phyloP scores from a whole-genome alignment of 768 basidiomycete species.

The Serendipita sp. region DNA sequence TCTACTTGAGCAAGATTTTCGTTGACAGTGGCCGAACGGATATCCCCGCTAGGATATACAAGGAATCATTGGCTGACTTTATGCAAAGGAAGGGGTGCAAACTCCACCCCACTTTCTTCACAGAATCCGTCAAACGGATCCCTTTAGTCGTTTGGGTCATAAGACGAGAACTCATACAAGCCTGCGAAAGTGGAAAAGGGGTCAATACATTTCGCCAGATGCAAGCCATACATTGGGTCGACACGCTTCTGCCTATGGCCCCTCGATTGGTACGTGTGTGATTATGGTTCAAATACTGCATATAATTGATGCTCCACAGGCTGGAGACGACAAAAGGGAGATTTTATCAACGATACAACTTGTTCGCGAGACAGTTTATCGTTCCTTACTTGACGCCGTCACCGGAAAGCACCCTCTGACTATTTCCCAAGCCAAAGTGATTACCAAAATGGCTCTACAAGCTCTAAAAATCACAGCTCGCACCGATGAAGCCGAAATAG shows the following conservation, averaged over 20 bases:
- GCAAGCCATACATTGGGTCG: slow-evolving; percentile 59
- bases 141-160: slow-evolving; percentile 49
- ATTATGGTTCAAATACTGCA: not conserved
- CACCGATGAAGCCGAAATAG: slow-evolving; percentile 19
- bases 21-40: slow-evolving; percentile 23
- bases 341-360: slow-evolving; percentile 32
- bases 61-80: slow-evolving; percentile 54
- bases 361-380: slow-evolving; percentile 34
- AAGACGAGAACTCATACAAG: slow-evolving; percentile 38
- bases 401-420: slow-evolving; percentile 31
- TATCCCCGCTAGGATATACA: slow-evolving; percentile 38
- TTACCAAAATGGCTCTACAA: slow-evolving; percentile 50
- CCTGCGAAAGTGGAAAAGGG: slow-evolving; percentile 31
- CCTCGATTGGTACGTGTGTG: not conserved
- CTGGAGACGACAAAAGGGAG: slow-evolving; percentile 22
- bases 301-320: slow-evolving; percentile 16
- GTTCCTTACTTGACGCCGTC: slow-evolving; percentile 32
- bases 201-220: slow-evolving; percentile 62
- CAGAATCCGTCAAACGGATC: slow-evolving; percentile 55
- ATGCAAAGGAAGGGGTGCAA: slow-evolving; percentile 64
- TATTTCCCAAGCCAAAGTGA: slow-evolving; percentile 56
- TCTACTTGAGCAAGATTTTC: slow-evolving; percentile 50
- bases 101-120: slow-evolving; percentile 57
- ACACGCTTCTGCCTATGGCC: slow-evolving; percentile 29
- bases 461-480: slow-evolving; percentile 52